These are phyloP conservation scores for Heliosperma pusillum DNA, from an alignment of 148 eudicot genomes.

Conservation along the genomic window DNA sequence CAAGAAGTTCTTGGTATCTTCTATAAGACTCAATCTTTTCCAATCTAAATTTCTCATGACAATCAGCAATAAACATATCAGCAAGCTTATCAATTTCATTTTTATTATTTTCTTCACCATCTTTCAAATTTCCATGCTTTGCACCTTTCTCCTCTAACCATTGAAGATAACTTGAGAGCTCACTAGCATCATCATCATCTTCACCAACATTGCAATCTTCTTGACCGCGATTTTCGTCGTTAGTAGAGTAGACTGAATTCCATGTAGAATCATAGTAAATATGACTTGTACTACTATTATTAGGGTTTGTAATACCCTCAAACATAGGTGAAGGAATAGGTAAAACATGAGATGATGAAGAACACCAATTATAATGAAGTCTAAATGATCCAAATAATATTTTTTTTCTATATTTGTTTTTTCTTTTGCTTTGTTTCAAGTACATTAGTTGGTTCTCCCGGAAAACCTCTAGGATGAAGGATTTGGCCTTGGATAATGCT, in stretches of 20 bases:
- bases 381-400: constrained; percentile 76
- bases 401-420: constrained; percentile 53
- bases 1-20: constrained; percentile 94
- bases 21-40: constrained; percentile 91
- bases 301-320: constrained; percentile 18
- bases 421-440: constrained; percentile 35
- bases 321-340: constrained; percentile 47
- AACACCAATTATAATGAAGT: constrained; percentile 86
- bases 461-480: constrained; percentile 49
- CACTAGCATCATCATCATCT: constrained; percentile 9
- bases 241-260: constrained; percentile 47
- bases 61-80: constrained; percentile 76
- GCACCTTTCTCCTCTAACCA: constrained; percentile 77
- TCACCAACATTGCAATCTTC: neutral
- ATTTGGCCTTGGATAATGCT: constrained; percentile 66
- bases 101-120: constrained; percentile 18
- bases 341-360: constrained; percentile 65
- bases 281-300: constrained; percentile 1
- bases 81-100: constrained; percentile 87
- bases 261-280: constrained; percentile 69
- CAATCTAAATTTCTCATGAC: constrained; percentile 93
- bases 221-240: constrained; percentile 14
- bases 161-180: constrained; percentile 78
- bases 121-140: constrained; percentile 20
- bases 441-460: constrained; percentile 44